These are phyloP conservation scores for Danielia oregonensis DNA, from an alignment of 805 yeast genomes.

Conservation along the genomic window DNA sequence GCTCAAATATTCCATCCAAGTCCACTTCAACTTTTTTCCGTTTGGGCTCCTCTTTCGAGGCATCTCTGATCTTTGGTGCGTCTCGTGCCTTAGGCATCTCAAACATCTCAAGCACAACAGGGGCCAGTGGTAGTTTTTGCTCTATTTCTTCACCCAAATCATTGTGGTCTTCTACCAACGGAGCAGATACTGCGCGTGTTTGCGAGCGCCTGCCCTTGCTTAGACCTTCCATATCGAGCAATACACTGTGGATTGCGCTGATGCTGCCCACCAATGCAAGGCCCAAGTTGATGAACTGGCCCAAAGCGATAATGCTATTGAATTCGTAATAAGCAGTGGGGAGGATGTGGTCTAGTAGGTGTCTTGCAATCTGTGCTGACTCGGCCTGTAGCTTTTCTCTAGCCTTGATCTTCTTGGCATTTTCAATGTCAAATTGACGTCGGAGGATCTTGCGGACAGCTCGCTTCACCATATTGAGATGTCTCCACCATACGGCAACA, in stretches of 20 bases:
- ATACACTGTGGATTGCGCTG: constrained; percentile 38
- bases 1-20: constrained; percentile 10
- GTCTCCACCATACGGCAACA: constrained; percentile 72
- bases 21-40: constrained; percentile 7
- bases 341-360: constrained; percentile 33
- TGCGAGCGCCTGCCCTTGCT: too few species aligned
- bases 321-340: constrained; percentile 56
- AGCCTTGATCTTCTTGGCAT: constrained; percentile 10
- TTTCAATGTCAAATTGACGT: constrained; percentile 21
- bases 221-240: constrained; percentile 19
- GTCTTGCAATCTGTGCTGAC: constrained; percentile 15
- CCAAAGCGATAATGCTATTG: constrained; percentile 65
- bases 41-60: neutral
- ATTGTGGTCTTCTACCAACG: constrained; percentile 5
- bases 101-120: neutral
- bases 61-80: too few species aligned
- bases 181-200: too few species aligned
- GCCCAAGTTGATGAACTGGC: constrained; percentile 75
- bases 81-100: too few species aligned
- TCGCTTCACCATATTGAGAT: constrained; percentile 61
- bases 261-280: constrained; percentile 59
- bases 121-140: neutral
- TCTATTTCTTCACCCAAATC: constrained; percentile 15
- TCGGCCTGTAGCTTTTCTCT: constrained; percentile 10
- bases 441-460: constrained; percentile 40